Base-by-base conservation (phyloP, 73 alveolate species). In the Tetrahymena elliotti region DNA sequence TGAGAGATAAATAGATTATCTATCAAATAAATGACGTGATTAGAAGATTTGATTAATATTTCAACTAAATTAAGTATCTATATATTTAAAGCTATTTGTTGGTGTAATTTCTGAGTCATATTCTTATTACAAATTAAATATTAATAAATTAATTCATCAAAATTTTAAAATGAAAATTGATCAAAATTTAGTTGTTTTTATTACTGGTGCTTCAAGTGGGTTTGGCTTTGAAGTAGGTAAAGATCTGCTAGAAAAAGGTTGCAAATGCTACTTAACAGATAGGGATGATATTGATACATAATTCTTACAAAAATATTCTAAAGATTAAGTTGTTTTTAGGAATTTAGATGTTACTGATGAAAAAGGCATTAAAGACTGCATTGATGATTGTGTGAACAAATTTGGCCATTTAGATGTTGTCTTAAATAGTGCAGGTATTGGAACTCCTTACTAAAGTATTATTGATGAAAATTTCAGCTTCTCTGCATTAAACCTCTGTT, bases 381-480 rank as follows among this genome's bases (percentile, higher is more conserved):
- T 97, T 15, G 96, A 96, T 31, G 96, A 95, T 68, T 94, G 98
- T 33, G 98, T 97, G 16, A 94, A 94, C 84, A 52, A 96, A 35
- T 98, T 84, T 96, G 98, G 98, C 35, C 95, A 97, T 18, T 54
- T 98, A 24, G 97, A 98, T 93, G 96, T 95, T 33, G 99, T 97
- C 16, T 93, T 98, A 15, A 96, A 97, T 53, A 96, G 98, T 68
- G 99, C 99, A 22, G 99, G 99, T 18, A 94, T 98, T 88, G 97
- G 98, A 31, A 47, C 95, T 13, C 97, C 97, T 39, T 83, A 93
- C 16, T 84, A 33, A 11, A 83, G 96, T 12, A 93, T 98, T 8
- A 27, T 95, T 35, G 94, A 68, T 53, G 97, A 97, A 36, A 95
- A 93, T 18, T 93, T 95, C 22, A 95, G 96, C 18, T 27, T 94